These are phyloP conservation scores for Yarrowia bubula DNA, from an alignment of 805 yeast species.

Conservation along the genomic window DNA sequence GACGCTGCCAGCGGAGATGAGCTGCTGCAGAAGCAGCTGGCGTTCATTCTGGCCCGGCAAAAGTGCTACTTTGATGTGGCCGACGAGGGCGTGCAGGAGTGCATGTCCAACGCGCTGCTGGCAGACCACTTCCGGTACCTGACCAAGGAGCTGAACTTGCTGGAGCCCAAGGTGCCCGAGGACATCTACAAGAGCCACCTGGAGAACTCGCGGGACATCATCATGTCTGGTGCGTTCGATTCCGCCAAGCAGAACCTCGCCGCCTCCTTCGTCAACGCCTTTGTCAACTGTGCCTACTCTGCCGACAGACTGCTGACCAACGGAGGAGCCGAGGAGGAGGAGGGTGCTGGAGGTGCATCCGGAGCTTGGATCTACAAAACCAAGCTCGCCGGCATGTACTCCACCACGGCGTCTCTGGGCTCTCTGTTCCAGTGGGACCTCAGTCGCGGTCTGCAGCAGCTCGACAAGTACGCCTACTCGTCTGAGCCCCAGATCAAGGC, in stretches of 20 bases:
- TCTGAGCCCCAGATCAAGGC: conserved; percentile 86
- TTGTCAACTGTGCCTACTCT: conserved; percentile 88
- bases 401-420: conserved; percentile 90
- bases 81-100: conserved; percentile 67
- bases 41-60: conserved; percentile 82
- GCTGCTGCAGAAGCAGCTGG: conserved; percentile 77
- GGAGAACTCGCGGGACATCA: conserved; percentile 64
- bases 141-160: conserved; percentile 80
- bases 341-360: conserved; percentile 48
- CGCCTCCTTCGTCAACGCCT: conserved; percentile 88
- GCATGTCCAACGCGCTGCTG: conserved; percentile 74
- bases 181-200: conserved; percentile 90
- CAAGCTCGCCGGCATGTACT: conserved; percentile 84
- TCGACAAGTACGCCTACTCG: conserved; percentile 85
- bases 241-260: conserved; percentile 95
- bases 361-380: conserved; percentile 87
- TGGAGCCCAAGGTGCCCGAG: conserved; percentile 90
- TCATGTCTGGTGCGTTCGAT: conserved; percentile 56
- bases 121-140: conserved; percentile 78
- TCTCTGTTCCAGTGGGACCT: conserved; percentile 88
- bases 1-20: conserved; percentile 67
- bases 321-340: conserved; percentile 52
- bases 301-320: conserved; percentile 70
- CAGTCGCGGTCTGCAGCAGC: conserved; percentile 80
- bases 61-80: conserved; percentile 67